These are phyloP conservation scores for Recurvomyces mirabilis DNA, from an alignment of 495 filamentous ascomycete genomes.

Conservation along the genomic window DNA sequence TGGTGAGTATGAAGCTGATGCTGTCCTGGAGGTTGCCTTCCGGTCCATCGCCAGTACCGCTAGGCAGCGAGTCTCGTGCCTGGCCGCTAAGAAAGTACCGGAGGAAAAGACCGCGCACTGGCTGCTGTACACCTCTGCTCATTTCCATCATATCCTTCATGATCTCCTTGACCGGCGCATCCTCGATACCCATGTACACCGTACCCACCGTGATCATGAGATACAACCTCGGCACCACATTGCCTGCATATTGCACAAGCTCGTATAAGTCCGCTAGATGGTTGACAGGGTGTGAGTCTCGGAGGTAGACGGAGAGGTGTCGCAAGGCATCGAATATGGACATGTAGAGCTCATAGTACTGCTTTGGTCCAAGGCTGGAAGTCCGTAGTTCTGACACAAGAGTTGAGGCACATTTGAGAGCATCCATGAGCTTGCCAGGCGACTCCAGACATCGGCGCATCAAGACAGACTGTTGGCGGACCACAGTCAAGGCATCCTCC, in stretches of 20 bases:
- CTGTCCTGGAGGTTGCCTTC: constrained; percentile 95
- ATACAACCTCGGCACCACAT: constrained; percentile 91
- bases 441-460: constrained; percentile 98
- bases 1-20: constrained; percentile 92
- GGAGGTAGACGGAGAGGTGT: constrained; percentile 90
- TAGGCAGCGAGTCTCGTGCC: constrained; percentile 76
- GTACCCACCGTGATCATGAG: constrained; percentile 98
- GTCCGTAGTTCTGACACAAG: constrained; percentile 95
- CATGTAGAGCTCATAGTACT: constrained; percentile 99
- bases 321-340: constrained; percentile 94
- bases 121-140: constrained; percentile 94
- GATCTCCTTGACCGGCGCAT: constrained; percentile 97
- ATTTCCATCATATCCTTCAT: constrained; percentile 99
- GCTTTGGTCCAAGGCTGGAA: constrained; percentile 88
- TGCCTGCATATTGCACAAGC: constrained; percentile 96
- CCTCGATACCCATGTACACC: constrained; percentile 96
- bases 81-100: constrained; percentile 93
- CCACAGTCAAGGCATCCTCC: constrained; percentile 90
- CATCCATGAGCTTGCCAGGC: constrained; percentile 98
- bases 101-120: constrained; percentile 85
- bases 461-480: constrained; percentile 86
- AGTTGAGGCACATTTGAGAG: constrained; percentile 98
- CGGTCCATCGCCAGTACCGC: constrained; percentile 75
- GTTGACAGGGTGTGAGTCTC: constrained; percentile 93
- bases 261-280: constrained; percentile 98